These are phyloP conservation scores for Myxozyma melibiosi DNA, from an alignment of 805 yeast genomes.

Conservation along the genomic window DNA sequence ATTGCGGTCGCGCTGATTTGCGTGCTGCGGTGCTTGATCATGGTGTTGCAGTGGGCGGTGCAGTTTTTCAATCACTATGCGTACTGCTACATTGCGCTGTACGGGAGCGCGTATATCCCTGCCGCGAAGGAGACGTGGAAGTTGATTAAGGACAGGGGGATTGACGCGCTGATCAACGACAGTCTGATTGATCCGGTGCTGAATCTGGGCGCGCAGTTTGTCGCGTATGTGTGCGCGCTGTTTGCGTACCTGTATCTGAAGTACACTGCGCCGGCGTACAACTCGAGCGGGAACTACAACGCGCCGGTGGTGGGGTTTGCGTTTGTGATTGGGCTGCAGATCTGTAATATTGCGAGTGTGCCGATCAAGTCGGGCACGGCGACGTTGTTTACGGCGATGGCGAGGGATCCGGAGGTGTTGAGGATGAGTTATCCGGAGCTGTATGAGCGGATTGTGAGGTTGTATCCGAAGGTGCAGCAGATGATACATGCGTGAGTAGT, in stretches of 20 bases:
- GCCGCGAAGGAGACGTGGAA: conserved; percentile 84
- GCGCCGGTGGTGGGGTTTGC: conserved; percentile 77
- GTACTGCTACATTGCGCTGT: conserved; percentile 80
- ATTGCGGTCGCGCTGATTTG: conserved; percentile 57
- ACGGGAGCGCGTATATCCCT: conserved; percentile 73
- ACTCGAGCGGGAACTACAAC: conserved; percentile 58
- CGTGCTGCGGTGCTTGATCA: conserved; percentile 57
- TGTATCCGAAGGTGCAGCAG: conserved; percentile 69
- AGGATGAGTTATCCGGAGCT: conserved; percentile 68
- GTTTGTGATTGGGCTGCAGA: conserved; percentile 72
- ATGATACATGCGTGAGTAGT: conserved; percentile 43
- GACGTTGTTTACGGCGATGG: conserved; percentile 80
- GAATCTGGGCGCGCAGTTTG: conserved; percentile 72
- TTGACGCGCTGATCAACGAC: conserved; percentile 83
- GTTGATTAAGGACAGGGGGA: conserved; percentile 74
- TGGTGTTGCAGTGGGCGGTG: conserved; percentile 75
- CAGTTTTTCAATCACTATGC: conserved; percentile 90
- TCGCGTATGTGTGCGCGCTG: conserved; percentile 65
- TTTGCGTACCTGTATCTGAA: conserved; percentile 67
- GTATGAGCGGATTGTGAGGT: conserved; percentile 63
- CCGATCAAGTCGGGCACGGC: conserved; percentile 80
- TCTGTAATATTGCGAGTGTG: conserved; percentile 69
- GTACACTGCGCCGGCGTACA: conserved; percentile 69
- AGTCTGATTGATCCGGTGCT: conserved; percentile 77
- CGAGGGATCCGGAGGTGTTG: conserved; percentile 82